Conservation (phyloP, 2,329 filamentous ascomycete genomes). For the Aspergillus tubingensis region DNA sequence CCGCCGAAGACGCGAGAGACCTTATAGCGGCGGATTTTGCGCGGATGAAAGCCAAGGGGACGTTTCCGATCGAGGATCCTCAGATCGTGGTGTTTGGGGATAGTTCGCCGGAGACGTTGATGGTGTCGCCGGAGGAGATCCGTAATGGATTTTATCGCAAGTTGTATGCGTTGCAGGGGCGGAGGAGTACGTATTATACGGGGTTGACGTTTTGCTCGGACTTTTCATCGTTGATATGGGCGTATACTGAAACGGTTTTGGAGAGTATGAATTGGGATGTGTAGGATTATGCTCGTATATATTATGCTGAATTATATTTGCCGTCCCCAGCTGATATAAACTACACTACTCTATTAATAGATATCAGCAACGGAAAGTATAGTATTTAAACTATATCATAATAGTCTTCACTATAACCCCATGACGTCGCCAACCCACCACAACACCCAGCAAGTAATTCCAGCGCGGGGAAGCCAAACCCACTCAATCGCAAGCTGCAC, state of each 20-base stretch:
- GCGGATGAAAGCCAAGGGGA: conserved; percentile 16
- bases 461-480: neutral
- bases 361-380: too few species aligned
- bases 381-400: too few species aligned
- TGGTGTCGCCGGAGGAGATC: conserved; percentile 38
- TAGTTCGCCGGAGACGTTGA: conserved; percentile 43
- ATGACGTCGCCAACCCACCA: neutral
- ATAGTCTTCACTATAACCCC: neutral
- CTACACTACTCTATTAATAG: too few species aligned
- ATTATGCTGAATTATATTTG: too few species aligned
- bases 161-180: conserved; percentile 48
- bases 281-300: neutral
- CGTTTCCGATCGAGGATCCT: conserved; percentile 19
- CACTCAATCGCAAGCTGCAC: neutral
- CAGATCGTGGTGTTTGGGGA: conserved; percentile 38
- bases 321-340: too few species aligned
- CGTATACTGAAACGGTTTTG: conserved; percentile 19
- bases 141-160: conserved; percentile 45
- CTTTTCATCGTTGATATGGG: conserved; percentile 26
- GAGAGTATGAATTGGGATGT: conserved; percentile 9
- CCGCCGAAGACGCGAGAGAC: conserved; percentile 19
- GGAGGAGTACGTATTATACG: conserved; percentile 49
- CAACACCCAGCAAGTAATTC: too few species aligned
- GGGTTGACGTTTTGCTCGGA: conserved; percentile 41
- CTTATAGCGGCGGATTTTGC: conserved; percentile 18